These are phyloP conservation scores for Fraxinus greggii DNA, from an alignment of 305 asterid species.

Conservation along the genomic window DNA sequence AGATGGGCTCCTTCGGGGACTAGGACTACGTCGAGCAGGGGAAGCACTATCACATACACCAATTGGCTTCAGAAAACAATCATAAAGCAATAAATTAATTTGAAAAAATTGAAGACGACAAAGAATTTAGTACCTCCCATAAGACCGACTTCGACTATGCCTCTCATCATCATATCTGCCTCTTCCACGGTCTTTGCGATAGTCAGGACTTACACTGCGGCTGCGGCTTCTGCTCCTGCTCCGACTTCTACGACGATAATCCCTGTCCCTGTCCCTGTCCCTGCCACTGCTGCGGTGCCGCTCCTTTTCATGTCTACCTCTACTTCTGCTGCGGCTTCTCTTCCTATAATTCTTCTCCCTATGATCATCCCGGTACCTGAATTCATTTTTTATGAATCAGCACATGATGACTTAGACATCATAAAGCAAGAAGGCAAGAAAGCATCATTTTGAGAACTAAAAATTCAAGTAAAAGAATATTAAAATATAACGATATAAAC, in stretches of 20 bases:
- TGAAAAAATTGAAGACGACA: not conserved
- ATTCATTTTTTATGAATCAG: not conserved
- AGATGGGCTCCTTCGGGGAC: conserved; percentile 68
- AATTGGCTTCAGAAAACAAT: conserved; percentile 18
- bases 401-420: not conserved
- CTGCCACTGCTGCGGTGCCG: conserved; percentile 62
- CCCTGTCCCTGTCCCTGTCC: conserved; percentile 74
- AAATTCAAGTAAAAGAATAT: not conserved
- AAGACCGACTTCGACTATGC: conserved; percentile 73
- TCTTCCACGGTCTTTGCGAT: conserved; percentile 69
- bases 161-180: conserved; percentile 72
- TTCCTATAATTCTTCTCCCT: conserved; percentile 60
- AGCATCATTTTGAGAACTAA: not conserved
- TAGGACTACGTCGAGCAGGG: conserved; percentile 63
- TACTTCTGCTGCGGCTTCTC: conserved; percentile 84
- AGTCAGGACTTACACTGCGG: conserved; percentile 70
- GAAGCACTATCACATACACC: conserved; percentile 50
- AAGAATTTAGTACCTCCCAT: conserved; percentile 51
- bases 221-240: conserved; percentile 67
- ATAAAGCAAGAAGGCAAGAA: not conserved
- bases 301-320: conserved; percentile 67
- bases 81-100: not conserved
- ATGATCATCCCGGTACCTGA: conserved; percentile 47
- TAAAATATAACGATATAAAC: not conserved
- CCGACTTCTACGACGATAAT: conserved; percentile 51